Evolutionary conservation across 768 basidiomycete species (phyloP).

Genomic region (Cytidiella melzeri): DNA sequence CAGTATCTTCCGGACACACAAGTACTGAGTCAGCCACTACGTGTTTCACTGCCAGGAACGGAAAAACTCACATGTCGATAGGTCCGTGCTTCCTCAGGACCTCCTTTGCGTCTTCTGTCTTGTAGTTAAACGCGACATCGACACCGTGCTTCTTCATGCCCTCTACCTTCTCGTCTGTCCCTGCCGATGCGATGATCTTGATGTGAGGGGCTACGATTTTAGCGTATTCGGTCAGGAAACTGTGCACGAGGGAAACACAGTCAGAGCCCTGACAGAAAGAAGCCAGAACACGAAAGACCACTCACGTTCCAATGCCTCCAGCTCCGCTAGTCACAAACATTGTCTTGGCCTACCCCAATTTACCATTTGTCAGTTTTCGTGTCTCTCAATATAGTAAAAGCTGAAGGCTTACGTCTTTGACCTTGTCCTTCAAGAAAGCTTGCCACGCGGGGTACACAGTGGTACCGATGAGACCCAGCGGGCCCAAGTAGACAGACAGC

Average conservation of each 20-base stretch:
- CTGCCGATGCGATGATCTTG: slow-evolving; percentile 10
- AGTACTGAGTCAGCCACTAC: too few species aligned
- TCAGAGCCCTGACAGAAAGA: too few species aligned
- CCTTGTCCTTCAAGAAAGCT: slow-evolving; percentile 23
- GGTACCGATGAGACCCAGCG: slow-evolving; percentile 13
- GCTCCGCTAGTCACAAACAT: slow-evolving; percentile 40
- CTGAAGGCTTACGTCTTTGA: slow-evolving; percentile 33
- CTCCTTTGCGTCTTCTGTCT: background rate
- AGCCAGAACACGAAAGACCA: slow-evolving; percentile 4
- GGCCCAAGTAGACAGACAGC: slow-evolving; percentile 1
- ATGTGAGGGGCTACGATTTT: slow-evolving; percentile 1
- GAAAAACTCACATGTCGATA: slow-evolving; percentile 4
- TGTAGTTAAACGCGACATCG: slow-evolving; percentile 8
- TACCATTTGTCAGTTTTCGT: too few species aligned
- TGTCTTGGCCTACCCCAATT: slow-evolving; percentile 33
- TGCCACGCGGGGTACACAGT: slow-evolving; percentile 32
- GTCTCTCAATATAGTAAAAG: too few species aligned
- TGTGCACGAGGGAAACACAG: background rate
- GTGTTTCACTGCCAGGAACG: too few species aligned
- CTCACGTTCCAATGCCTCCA: slow-evolving; percentile 56
- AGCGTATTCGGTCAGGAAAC: slow-evolving; percentile 6
- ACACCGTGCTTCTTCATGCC: background rate
- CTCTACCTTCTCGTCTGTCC: slow-evolving; percentile 3
- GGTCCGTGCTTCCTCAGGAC: slow-evolving; percentile 5
- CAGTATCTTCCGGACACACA: slow-evolving; percentile 4